A percentile compares a stretch with the other conserved stretches of the same genome.
phyloP scores from a whole-genome alignment of 805 yeast genomes.

The Ogataea siamensis region DNA sequence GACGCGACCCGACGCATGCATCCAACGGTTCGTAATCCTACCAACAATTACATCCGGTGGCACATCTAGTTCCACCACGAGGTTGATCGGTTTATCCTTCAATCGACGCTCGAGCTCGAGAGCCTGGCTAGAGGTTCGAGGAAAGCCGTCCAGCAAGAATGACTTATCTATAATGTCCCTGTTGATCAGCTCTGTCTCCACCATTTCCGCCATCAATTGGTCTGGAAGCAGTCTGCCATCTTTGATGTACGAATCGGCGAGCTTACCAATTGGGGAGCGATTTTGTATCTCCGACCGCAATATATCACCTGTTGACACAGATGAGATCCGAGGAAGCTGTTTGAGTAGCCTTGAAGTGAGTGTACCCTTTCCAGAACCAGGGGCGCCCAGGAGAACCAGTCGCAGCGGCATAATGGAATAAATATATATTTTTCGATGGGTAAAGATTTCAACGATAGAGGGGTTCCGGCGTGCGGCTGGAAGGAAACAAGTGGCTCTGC shows the following conservation, averaged over 20 bases:
- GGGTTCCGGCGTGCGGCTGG: background rate
- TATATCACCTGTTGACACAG: slow-evolving; percentile 84
- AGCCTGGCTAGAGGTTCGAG: slow-evolving; percentile 79
- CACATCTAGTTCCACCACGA: slow-evolving; percentile 84
- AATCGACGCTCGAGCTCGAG: slow-evolving; percentile 48
- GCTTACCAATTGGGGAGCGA: slow-evolving; percentile 51
- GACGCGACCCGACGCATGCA: slow-evolving; percentile 86
- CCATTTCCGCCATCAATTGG: slow-evolving; percentile 55
- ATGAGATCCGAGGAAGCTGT: slow-evolving; percentile 47
- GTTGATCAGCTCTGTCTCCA: slow-evolving; percentile 46
- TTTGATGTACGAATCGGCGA: slow-evolving; percentile 55
- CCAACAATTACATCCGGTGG: slow-evolving; percentile 81
- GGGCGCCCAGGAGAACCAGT: slow-evolving; percentile 81
- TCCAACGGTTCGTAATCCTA: slow-evolving; percentile 82
- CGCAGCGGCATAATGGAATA: slow-evolving; percentile 46
- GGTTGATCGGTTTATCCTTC: slow-evolving; percentile 44
- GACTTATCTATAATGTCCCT: slow-evolving; percentile 45
- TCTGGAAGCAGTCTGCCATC: slow-evolving; percentile 78
- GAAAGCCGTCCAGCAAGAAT: slow-evolving; percentile 92
- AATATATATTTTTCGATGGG: slow-evolving; percentile 1
- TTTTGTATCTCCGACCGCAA: slow-evolving; percentile 63
- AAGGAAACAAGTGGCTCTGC: background rate
- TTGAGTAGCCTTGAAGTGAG: slow-evolving; percentile 66
- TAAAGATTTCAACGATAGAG: background rate
- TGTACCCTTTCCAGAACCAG: slow-evolving; percentile 96